Base-by-base conservation (phyloP, 495 filamentous ascomycete species). In the Extremus antarcticus region DNA sequence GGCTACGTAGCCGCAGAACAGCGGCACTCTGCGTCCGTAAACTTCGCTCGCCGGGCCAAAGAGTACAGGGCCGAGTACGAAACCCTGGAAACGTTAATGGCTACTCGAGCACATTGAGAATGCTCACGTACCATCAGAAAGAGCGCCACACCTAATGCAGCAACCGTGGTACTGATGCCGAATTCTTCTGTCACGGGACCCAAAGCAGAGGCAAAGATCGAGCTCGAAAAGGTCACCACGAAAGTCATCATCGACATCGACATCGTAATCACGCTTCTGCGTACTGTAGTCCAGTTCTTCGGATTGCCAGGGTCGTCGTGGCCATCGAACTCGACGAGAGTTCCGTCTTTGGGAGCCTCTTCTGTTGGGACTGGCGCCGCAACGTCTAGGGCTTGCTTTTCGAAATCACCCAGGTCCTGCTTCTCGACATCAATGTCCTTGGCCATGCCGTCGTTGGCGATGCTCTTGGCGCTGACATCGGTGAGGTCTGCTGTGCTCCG, bases 171-270 rank as follows among this genome's bases (percentile, higher is more conserved):
- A 1, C 68, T 67, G 19, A 82, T 72, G 11, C 67, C 47, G 49
- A 78, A 82, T 20, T 74, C 63, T 32, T 70, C 53, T 10, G 73
- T 67, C 1, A 78, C 78, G 16, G 66, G 64, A 11, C 48, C 43
- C 7, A 73, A 71, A 9, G 77, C 78, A 1, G 76, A 72, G 15
- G 74, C 72, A 65, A 83, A 83, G 29, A 83, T 74, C 64, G 71
- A 77, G 51, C 71, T 76, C 1, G 77, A 67, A 46, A 84, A 84
- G 11, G 81, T 81, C 47, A 82, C 71, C 66, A 73, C 76, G 63
- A 83, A 72, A 2, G 78, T 82, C 70, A 84, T 72, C 1, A 64
- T 61, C 11, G 74, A 74, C 53, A 84, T 69, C 7, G 59, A 50
- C 35, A 62, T 35, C 0, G 65, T 65, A 20, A 62, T 64, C 23